These are phyloP conservation scores for Dentipellis sp. DNA, from an alignment of 768 basidiomycete species.

Conservation along the genomic window DNA sequence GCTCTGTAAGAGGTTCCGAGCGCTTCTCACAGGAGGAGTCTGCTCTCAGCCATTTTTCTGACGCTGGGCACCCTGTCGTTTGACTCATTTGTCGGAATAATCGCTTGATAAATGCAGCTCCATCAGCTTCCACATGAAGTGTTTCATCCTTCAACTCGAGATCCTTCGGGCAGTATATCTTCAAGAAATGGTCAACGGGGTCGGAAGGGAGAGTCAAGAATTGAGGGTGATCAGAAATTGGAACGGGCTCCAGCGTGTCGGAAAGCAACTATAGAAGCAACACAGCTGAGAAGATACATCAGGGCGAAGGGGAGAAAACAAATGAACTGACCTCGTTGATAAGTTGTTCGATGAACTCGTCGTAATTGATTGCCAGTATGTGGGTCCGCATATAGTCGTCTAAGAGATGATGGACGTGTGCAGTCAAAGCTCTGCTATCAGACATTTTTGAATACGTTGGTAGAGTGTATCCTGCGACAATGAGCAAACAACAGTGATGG, in stretches of 20 bases:
- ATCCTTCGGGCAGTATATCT: background rate
- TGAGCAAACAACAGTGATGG: too few relatives aligned
- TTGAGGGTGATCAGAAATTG: background rate
- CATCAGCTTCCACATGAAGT: background rate
- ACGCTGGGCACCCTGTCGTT: background rate
- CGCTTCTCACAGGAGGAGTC: background rate
- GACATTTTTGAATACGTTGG: too few relatives aligned
- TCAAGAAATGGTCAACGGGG: constrained; percentile 6
- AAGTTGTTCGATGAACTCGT: background rate
- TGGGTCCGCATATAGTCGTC: background rate
- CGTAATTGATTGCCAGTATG: background rate
- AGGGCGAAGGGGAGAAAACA: background rate
- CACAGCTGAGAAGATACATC: background rate
- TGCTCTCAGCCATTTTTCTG: background rate
- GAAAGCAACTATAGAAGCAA: background rate
- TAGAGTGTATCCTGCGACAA: too few relatives aligned
- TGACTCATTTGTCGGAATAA: background rate
- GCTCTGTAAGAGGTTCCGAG: background rate
- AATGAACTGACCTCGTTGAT: background rate
- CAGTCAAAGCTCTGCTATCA: too few relatives aligned
- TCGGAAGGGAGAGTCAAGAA: background rate
- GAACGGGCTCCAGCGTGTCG: background rate
- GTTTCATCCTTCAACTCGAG: background rate
- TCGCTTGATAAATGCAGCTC: background rate
- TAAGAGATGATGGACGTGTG: background rate